A percentile compares a stretch with the other conserved stretches of the same genome.
Evolutionary conservation across 768 basidiomycete genomes (phyloP).

Genomic region (Podaxis sp.): DNA sequence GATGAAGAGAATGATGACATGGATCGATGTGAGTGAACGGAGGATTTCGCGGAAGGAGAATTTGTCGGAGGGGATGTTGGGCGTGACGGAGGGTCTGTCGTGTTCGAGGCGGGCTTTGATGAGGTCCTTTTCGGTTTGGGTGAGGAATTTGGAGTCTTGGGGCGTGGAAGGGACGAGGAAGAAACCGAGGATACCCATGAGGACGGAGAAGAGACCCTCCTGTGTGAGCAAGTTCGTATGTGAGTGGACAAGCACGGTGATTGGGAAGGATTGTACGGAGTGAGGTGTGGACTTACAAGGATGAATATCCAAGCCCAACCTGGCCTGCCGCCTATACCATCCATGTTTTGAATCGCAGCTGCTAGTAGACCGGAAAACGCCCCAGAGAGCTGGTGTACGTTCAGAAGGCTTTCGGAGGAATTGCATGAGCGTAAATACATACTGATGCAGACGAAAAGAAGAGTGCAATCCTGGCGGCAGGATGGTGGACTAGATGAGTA

Average conservation of each 20-base stretch:
- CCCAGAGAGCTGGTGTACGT: conserved; percentile 39
- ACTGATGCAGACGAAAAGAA: conserved; percentile 41
- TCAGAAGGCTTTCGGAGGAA: neutral
- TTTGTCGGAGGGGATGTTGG: conserved; percentile 20
- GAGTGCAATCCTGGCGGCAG: conserved; percentile 32
- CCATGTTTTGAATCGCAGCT: conserved; percentile 55
- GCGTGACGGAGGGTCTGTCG: conserved; percentile 30
- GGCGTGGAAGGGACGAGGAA: conserved; percentile 35
- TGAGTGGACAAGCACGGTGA: neutral
- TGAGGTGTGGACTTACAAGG: conserved; percentile 18
- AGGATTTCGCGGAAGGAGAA: conserved; percentile 32
- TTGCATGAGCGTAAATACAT: neutral
- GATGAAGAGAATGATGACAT: conserved; percentile 32
- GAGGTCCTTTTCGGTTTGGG: conserved; percentile 34
- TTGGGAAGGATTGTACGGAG: too few relatives aligned
- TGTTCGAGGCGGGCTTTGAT: conserved; percentile 28
- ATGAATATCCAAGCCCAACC: conserved; percentile 50
- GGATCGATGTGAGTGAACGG: conserved; percentile 29
- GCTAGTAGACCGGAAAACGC: conserved; percentile 67
- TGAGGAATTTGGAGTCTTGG: conserved; percentile 27
- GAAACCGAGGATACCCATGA: conserved; percentile 44
- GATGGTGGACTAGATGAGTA: neutral
- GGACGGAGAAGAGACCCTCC: conserved; percentile 48
- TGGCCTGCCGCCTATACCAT: conserved; percentile 45
- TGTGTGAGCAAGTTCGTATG: conserved; percentile 14